These are phyloP conservation scores for Pyricularia grisea DNA, from an alignment of 2,329 filamentous ascomycete species.

Conservation along the genomic window DNA sequence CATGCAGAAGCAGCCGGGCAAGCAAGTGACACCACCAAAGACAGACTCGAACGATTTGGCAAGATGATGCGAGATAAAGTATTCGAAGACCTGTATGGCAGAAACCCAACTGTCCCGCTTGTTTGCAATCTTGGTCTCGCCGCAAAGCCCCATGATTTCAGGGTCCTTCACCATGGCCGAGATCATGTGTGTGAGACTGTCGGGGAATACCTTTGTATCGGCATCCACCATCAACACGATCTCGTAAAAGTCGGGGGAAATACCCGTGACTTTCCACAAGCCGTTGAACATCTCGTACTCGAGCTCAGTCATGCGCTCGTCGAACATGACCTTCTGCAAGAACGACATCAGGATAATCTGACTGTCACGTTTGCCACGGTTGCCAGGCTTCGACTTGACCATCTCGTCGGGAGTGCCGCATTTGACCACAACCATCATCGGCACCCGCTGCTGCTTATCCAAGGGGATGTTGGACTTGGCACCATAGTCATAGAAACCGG, in stretches of 20 bases:
- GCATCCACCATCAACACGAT: conserved; percentile 98
- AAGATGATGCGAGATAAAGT: conserved; percentile 97
- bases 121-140: conserved; percentile 99
- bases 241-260: conserved; percentile 96
- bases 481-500: conserved; percentile 97
- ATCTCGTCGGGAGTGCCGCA: conserved; percentile 87
- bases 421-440: conserved; percentile 95
- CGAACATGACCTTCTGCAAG: conserved; percentile 99
- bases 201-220: conserved; percentile 97
- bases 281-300: conserved; percentile 99
- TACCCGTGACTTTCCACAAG: conserved; percentile 96
- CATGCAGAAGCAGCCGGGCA: conserved; percentile 99
- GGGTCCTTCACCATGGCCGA: conserved; percentile 99
- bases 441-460: conserved; percentile 91
- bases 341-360: conserved; percentile 99
- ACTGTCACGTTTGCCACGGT: conserved; percentile 96
- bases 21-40: conserved; percentile 96
- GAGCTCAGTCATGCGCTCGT: conserved; percentile 98
- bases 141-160: conserved; percentile 97
- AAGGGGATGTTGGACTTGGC: conserved; percentile 65
- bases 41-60: conserved; percentile 97
- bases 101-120: conserved; percentile 92
- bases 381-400: conserved; percentile 77
- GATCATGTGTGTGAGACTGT: conserved; percentile 97
- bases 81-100: conserved; percentile 98